Base-by-base conservation (phyloP, 768 basidiomycete genomes). In the Suillus spraguei region DNA sequence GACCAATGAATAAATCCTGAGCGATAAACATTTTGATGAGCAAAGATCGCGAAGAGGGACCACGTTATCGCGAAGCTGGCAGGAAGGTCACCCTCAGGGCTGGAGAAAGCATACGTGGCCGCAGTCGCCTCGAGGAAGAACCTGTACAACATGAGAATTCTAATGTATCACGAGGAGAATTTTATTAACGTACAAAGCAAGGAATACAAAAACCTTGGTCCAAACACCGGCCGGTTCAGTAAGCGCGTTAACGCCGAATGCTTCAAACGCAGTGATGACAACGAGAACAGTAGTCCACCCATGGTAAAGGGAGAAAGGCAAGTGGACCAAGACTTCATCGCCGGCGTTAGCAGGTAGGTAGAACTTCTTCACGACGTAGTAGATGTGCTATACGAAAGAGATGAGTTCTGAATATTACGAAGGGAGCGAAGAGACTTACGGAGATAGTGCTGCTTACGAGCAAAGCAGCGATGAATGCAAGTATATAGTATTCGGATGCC, bases 141-240 rank as follows among this genome's bases (percentile, higher is more conserved):
- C 64, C 90, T 91, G 63, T 39, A 52, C 46, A 46, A 58, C 36
- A 64, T 46, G 38, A 56, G 66, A 41, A 53, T 41, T 60, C 32
- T n/a, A 20, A 55, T 53, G 55, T 61, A 28, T 64, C 53, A 67
- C 39, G 61, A 58, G 60, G 59, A 63, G 32, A 36, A 44, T 20
- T 20, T 41, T 44, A 24, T 24, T 10, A 63, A 68, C 90, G 70
- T 77, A 92, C 87, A 97, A 80, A 49, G 85, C 92, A 35, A 98
- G 87, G 87, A 97, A 95, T 63, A 95, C 97, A 68, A 96, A 94
- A 72, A 97, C 88, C 72, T 96, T 95, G 72, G 94, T 96, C 89
- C 93, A 95, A 63, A 95, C 78, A 46, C 95, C 94, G 4, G 93
- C 88, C 38, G 72, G 77, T 62, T 90, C 79, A 63, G 72, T 75